Evolutionary conservation across 139 green algal genomes (phyloP).

Genomic region (Tetraselmis striata): DNA sequence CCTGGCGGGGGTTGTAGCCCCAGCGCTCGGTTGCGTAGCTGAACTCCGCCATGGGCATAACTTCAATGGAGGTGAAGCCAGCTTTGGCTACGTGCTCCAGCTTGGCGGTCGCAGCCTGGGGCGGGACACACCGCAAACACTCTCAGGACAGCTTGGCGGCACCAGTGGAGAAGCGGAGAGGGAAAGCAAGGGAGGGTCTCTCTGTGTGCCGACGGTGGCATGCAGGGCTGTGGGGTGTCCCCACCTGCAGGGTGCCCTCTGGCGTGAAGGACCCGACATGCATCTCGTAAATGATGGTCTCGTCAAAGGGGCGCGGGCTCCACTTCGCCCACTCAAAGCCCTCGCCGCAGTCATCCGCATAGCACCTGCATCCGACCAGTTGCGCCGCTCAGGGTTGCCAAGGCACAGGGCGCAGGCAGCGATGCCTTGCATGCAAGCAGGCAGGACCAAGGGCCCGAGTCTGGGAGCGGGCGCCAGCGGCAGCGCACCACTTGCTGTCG

Average conservation of each 20-base stretch:
- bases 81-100: conserved; percentile 34
- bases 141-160: no score
- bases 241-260: conserved; percentile 35
- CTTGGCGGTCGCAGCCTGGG: conserved; percentile 19
- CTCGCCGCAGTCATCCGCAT: conserved; percentile 19
- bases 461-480: no score
- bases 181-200: no score
- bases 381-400: no score
- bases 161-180: no score
- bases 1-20: conserved; percentile 59
- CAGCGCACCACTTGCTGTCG: conserved; percentile 30
- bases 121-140: no score
- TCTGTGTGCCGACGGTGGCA: no score
- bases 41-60: conserved; percentile 56
- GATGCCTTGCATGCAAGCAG: no score
- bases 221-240: no score
- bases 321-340: conserved; percentile 16
- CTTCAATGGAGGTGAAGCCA: conserved; percentile 43
- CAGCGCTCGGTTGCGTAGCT: conserved; percentile 15
- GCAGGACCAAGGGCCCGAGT: no score
- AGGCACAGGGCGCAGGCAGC: no score
- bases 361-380: no score
- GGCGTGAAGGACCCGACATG: conserved; percentile 58
- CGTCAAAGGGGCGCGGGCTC: conserved; percentile 24
- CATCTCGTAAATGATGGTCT: conserved; percentile 63